These are phyloP conservation scores for Mycena alexandri DNA, from an alignment of 768 basidiomycete genomes.

Conservation along the genomic window DNA sequence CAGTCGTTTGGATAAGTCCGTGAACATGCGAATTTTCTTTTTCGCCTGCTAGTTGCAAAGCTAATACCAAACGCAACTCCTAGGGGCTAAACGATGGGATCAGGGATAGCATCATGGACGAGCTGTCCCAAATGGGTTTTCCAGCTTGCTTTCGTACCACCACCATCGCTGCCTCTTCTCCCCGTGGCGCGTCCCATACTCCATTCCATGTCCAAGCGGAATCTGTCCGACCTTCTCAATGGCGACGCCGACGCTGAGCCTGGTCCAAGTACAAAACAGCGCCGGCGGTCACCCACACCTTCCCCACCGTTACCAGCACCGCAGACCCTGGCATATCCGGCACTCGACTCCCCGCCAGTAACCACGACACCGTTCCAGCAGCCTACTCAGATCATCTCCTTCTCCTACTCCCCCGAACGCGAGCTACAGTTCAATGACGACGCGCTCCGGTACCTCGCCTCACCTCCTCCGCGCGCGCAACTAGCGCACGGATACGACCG, in stretches of 20 bases:
- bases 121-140: slow-evolving; percentile 5
- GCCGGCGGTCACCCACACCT: background rate
- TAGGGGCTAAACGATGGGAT: slow-evolving; percentile 20
- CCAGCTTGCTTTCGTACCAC: background rate
- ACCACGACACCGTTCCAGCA: slow-evolving; percentile 69
- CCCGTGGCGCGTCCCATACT: background rate
- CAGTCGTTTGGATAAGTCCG: too few species aligned
- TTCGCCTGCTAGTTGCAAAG: too few species aligned
- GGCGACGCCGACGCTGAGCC: slow-evolving; percentile 44
- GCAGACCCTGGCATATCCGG: slow-evolving; percentile 20
- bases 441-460: slow-evolving; percentile 77
- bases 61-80: too few species aligned
- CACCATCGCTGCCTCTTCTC: too few species aligned
- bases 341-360: background rate
- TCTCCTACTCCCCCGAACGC: slow-evolving; percentile 74
- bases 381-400: slow-evolving; percentile 75
- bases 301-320: background rate
- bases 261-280: slow-evolving; percentile 37
- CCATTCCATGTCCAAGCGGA: slow-evolving; percentile 28
- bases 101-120: slow-evolving; percentile 31
- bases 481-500: slow-evolving; percentile 79
- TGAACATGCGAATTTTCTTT: too few species aligned
- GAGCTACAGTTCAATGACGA: slow-evolving; percentile 75
- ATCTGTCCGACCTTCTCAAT: slow-evolving; percentile 20
- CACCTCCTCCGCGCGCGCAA: slow-evolving; percentile 75